phyloP scores from a whole-genome alignment of 2,329 filamentous ascomycete species.

The Aspergillus ruber region DNA sequence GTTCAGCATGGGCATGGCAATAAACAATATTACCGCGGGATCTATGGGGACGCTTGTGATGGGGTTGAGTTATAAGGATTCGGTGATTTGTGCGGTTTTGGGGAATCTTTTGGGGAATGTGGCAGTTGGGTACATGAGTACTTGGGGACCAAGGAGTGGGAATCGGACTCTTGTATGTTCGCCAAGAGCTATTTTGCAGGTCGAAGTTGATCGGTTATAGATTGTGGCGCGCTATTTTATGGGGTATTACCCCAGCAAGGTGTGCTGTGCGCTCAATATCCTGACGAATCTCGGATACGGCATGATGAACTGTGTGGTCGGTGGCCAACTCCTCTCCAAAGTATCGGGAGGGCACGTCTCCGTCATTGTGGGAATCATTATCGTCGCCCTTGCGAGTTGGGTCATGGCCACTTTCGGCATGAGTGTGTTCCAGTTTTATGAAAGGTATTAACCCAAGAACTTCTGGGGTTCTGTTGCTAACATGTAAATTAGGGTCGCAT shows the following conservation, averaged over 20 bases:
- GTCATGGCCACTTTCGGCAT: constrained; percentile 36
- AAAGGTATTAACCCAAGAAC: constrained; percentile 23
- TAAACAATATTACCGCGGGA: constrained; percentile 37
- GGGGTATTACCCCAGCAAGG: constrained; percentile 38
- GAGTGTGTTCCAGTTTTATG: constrained; percentile 38
- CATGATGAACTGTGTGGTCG: constrained; percentile 39
- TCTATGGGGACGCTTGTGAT: constrained; percentile 37
- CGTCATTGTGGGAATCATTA: constrained; percentile 33
- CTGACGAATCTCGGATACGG: constrained; percentile 39
- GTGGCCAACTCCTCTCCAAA: constrained; percentile 39
- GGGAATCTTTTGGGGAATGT: constrained; percentile 29
- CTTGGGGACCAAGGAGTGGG: constrained; percentile 36
- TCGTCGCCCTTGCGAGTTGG: constrained; percentile 30
- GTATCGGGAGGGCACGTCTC: constrained; percentile 33
- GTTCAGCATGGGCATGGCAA: constrained; percentile 1
- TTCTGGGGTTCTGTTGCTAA: not conserved
- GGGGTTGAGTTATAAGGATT: constrained; percentile 35
- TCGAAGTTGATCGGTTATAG: constrained; percentile 19
- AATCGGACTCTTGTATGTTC: constrained; percentile 40
- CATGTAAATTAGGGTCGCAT: constrained; percentile 18
- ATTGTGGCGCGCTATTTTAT: constrained; percentile 38
- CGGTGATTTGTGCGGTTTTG: constrained; percentile 32
- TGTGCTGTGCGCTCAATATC: constrained; percentile 36
- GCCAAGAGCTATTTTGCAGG: too few relatives aligned
- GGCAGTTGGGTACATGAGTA: constrained; percentile 37